Evolutionary conservation across 306 rosid species (phyloP), one percentile per base, ranked within the genome.

Genomic region (Lathyrus tuberosus): DNA sequence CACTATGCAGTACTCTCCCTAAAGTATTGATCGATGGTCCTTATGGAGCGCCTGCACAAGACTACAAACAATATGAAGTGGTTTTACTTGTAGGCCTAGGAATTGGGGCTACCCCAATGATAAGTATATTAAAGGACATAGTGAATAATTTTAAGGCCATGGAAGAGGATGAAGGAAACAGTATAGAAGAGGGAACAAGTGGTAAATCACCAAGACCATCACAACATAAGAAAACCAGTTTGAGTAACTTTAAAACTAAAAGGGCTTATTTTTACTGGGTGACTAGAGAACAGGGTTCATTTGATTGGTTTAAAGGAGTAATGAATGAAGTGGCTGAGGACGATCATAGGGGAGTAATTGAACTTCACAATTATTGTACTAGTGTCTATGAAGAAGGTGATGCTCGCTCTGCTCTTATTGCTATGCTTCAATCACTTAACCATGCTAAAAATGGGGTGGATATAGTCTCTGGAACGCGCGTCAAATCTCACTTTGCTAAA

Each of bases 361-460:
- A 88, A 56, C 78, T 88, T 0, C 88, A 88, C 62, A 88, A 82
- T 43, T 88, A 88, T 3, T 88, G 88, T 71, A 85, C 94, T 4
- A 83, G 94, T 52, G 90, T 88, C n/a, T 85, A 85, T 71, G 90
- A 88, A 76, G 94, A 88, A 58, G 90, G 88, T 46, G 94, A 88
- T 66, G 90, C 90, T 56, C 85, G 90, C n/a, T 88, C 90, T 11
- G 94, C 94, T 17, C 90, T 88, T 38, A 88, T 88, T 65, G 84
- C 84, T 26, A 88, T 88, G 90, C 68, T 85, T 13, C 94, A 88
- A 35, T 70, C 85, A n/a, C 77, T 88, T 10, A 77, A 76, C 41
- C 94, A 85, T 68, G 88, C 87, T 8, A 85, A 83, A 75, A 88
- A 83, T 15, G 94, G 94, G 2, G 87, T 88, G 0, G 94, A 88